phyloP scores from a whole-genome alignment of 179 eudicot genomes.

The Spergularia azorica region DNA sequence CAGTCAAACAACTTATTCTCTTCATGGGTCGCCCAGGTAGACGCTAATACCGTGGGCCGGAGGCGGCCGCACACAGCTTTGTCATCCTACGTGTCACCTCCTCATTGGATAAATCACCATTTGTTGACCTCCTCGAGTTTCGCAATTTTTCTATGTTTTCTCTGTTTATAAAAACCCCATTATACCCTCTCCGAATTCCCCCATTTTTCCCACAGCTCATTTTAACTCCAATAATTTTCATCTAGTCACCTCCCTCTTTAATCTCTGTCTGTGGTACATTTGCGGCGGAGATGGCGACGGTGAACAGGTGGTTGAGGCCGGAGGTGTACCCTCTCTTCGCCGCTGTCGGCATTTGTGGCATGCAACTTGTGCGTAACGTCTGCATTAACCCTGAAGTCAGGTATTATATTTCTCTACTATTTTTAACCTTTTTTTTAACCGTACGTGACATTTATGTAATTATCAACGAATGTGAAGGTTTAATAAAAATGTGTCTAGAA shows the following conservation, averaged over 20 bases:
- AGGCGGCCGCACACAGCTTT: constrained; percentile 4
- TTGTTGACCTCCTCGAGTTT: neutral
- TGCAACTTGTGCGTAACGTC: constrained; percentile 48
- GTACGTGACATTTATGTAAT: too few relatives aligned
- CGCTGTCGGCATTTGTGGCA: constrained; percentile 44
- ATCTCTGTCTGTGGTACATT: neutral
- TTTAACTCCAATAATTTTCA: neutral
- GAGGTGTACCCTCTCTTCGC: constrained; percentile 52
- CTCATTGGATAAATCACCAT: constrained; percentile 16
- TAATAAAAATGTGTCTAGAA: too few relatives aligned
- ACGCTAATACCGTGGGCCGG: neutral
- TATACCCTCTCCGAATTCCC: neutral
- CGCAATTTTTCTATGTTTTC: neutral
- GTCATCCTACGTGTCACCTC: neutral
- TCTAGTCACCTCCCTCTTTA: neutral
- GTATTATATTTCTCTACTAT: constrained; percentile 16
- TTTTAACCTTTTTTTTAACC: neutral
- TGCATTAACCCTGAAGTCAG: constrained; percentile 60
- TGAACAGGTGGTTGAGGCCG: constrained; percentile 44
- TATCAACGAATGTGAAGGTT: too few relatives aligned
- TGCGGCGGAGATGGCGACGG: constrained; percentile 24
- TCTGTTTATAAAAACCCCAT: too few relatives aligned
- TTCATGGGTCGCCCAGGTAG: neutral
- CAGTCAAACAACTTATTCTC: neutral
- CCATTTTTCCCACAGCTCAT: neutral